Base-by-base conservation (phyloP, 2,329 filamentous ascomycete species). In the Talaromyces sp. region DNA sequence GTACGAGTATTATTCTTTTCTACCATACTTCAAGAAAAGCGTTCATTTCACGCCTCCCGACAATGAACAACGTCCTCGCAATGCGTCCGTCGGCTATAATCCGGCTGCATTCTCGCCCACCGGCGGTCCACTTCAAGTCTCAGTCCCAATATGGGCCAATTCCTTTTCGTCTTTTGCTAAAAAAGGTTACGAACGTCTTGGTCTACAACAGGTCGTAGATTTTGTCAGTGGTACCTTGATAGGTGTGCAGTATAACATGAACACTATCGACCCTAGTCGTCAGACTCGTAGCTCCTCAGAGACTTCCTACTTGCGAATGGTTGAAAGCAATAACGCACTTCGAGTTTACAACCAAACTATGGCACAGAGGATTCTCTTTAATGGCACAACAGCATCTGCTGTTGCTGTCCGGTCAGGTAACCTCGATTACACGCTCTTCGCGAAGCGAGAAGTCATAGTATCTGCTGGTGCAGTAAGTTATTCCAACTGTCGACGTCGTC, bases 81-180 rank as follows among this genome's bases (percentile, higher is more conserved):
- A 31, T 57, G 43, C 50, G 27, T 45, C 54, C 6, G 27, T 35
- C 75, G 57, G 78, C 2, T 60, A 43, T 27, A 31, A 54, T 9
- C n/a, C 43, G n/a, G n/a, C 43, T 31, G 50, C 25, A 8, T 54
- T 35, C 15, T 84, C 31, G 81, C 80, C 68, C 75, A 82, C 64
- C 80, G 84, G 80, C 78, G 59, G 85, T 86, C 73, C 81, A 86
- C 76, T 74, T 82, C 74, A 81, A 27, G 77, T 83, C 1, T 76
- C 80, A 0, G 83, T 77, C 66, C 70, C 77, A 1, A 78, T 78
- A 50, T 81, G 73, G 58, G 75, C 73, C 9, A 73, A 77, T 49
- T 68, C 79, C 0, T 79, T 79, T 50, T 73, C 75, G 13, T 77
- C 71, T 31, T 83, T 76, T 75, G 73, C 72, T 35, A 72, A 68